phyloP scores from a whole-genome alignment of 768 basidiomycete species.

The Agrocybe praecox region DNA sequence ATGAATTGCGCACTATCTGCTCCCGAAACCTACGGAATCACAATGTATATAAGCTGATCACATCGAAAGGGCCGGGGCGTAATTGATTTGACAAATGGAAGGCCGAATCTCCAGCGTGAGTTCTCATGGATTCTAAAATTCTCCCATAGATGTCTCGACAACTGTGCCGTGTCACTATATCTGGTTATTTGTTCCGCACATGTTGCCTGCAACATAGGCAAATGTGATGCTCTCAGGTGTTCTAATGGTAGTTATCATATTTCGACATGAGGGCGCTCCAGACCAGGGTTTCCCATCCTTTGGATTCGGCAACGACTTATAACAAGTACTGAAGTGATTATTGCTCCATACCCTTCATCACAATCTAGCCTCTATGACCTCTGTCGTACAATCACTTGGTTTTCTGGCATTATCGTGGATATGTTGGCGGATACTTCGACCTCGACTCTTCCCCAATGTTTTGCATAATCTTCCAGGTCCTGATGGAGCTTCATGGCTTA shows the following conservation, averaged over 20 bases:
- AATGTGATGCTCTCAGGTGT: too few species aligned
- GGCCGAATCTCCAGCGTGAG: neutral
- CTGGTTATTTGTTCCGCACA: too few species aligned
- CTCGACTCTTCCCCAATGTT: neutral
- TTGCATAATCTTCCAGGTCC: neutral
- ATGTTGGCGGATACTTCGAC: neutral
- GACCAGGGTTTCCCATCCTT: too few species aligned
- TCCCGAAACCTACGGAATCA: too few species aligned
- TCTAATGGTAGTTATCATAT: too few species aligned
- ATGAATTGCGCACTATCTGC: too few species aligned
- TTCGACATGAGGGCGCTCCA: too few species aligned
- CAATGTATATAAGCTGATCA: too few species aligned
- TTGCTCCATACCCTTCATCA: conserved; percentile 1
- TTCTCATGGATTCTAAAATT: neutral
- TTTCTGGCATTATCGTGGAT: neutral
- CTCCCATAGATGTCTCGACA: conserved; percentile 15
- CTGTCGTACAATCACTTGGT: neutral
- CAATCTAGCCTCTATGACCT: too few species aligned
- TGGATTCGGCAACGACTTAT: neutral
- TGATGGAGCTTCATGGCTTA: neutral
- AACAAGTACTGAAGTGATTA: neutral
- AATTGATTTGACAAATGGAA: conserved; percentile 11
- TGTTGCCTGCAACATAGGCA: too few species aligned
- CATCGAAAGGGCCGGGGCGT: too few species aligned
- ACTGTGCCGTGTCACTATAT: neutral